Conservation (phyloP, 768 basidiomycete genomes). For the Lactifluus hygrophoroides region DNA sequence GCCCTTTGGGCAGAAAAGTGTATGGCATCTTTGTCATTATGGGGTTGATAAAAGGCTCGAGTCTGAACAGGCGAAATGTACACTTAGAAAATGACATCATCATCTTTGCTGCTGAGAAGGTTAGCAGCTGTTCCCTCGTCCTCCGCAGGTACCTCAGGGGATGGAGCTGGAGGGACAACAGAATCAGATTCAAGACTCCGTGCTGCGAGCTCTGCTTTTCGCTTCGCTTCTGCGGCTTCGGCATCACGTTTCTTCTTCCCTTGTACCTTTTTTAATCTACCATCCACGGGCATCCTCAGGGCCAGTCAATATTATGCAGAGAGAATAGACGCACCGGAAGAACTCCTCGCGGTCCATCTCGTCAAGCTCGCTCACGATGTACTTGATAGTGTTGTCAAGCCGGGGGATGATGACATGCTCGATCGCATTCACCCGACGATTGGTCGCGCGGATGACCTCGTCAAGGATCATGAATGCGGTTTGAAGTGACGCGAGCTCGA, state of each 20-base stretch:
- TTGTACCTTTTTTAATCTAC: constrained; percentile 91
- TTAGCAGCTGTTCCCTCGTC: constrained; percentile 35
- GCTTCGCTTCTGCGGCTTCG: constrained; percentile 26
- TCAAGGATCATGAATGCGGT: constrained; percentile 98
- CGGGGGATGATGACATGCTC: constrained; percentile 95
- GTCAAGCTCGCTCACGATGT: constrained; percentile 94
- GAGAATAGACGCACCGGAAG: constrained; percentile 52
- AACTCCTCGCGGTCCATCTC: constrained; percentile 98
- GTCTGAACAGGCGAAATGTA: constrained; percentile 5
- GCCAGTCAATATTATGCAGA: background rate
- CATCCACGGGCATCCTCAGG: background rate
- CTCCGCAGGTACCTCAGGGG: constrained; percentile 19
- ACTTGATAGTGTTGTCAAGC: constrained; percentile 95
- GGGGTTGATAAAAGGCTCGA: constrained; percentile 3
- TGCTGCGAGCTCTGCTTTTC: constrained; percentile 11
- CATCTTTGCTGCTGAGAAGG: constrained; percentile 80
- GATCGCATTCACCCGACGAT: constrained; percentile 96
- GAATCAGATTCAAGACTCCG: constrained; percentile 10
- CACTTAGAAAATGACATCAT: constrained; percentile 83
- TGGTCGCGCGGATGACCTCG: constrained; percentile 98
- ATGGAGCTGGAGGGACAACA: background rate
- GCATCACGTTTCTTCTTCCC: constrained; percentile 91
- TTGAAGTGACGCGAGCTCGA: constrained; percentile 93
- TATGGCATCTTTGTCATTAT: background rate
- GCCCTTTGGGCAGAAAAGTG: background rate